phyloP scores from a whole-genome alignment of 177 flowering plant species.

The Telopea speciosissima region DNA sequence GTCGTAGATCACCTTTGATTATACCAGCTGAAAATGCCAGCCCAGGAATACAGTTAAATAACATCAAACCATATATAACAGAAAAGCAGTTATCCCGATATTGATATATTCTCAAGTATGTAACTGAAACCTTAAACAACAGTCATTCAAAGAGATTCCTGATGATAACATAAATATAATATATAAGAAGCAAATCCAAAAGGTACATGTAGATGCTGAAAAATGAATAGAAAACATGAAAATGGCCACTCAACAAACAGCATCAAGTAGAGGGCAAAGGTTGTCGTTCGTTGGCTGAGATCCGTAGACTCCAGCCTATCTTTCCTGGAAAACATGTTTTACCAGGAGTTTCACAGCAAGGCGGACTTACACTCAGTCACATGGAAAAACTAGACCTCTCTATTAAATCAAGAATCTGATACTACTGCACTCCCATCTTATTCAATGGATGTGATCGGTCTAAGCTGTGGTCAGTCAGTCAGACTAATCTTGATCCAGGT shows the following conservation, averaged over 20 bases:
- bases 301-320: background rate
- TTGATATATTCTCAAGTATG: background rate
- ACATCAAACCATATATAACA: background rate
- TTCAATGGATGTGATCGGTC: background rate
- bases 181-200: background rate
- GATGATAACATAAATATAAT: background rate
- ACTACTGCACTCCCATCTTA: background rate
- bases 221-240: background rate
- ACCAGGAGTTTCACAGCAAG: too few species aligned
- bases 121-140: background rate
- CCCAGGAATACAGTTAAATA: background rate
- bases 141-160: background rate
- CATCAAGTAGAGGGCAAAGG: background rate
- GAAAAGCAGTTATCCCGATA: background rate
- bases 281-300: background rate
- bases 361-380: background rate
- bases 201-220: background rate
- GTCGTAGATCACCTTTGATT: constrained; percentile 31
- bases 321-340: background rate
- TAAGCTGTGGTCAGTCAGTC: background rate
- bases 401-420: background rate
- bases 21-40: constrained; percentile 33
- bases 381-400: background rate
- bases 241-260: background rate
- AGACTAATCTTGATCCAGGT: background rate